Evolutionary conservation across 2,329 filamentous ascomycete species (phyloP).

Genomic region (Alternaria sp.): DNA sequence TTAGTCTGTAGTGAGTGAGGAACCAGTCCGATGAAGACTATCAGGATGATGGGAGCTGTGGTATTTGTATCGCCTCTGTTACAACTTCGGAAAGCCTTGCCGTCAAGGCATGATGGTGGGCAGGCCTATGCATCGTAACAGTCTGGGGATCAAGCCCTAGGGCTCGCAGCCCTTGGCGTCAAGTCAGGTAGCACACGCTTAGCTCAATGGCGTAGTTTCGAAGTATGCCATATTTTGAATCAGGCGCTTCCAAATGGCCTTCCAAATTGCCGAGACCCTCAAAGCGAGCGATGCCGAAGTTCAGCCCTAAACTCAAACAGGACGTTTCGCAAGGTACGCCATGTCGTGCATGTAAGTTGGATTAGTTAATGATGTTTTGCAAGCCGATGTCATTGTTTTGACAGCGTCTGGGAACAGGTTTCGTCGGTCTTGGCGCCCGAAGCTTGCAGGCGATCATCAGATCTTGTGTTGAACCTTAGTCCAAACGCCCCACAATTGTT

Average conservation of each 20-base stretch:
- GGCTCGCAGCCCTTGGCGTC: background rate
- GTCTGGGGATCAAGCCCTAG: conserved; percentile 14
- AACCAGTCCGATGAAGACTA: conserved; percentile 35
- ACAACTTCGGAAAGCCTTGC: background rate
- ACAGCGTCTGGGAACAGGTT: conserved; percentile 40
- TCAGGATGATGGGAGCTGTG: conserved; percentile 10
- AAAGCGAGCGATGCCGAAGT: conserved; percentile 9
- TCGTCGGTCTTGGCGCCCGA: conserved; percentile 38
- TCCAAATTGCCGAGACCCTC: conserved; percentile 3
- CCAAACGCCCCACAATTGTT: conserved; percentile 7
- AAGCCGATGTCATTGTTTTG: conserved; percentile 38
- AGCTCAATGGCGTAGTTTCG: conserved; percentile 23
- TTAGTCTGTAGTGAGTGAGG: conserved; percentile 35
- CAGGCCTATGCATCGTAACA: conserved; percentile 8
- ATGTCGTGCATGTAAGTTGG: conserved; percentile 6
- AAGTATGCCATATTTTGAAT: conserved; percentile 21
- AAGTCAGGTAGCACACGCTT: conserved; percentile 12
- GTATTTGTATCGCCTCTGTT: conserved; percentile 31
- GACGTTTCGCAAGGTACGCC: conserved; percentile 16
- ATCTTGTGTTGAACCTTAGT: conserved; percentile 26
- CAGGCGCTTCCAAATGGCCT: conserved; percentile 8
- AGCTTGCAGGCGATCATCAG: conserved; percentile 30
- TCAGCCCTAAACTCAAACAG: conserved; percentile 12
- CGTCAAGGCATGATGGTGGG: conserved; percentile 12
- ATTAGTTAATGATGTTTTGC: conserved; percentile 31